These are phyloP conservation scores for Agaricus sinodeliciosus DNA, from an alignment of 768 basidiomycete species.

Conservation along the genomic window DNA sequence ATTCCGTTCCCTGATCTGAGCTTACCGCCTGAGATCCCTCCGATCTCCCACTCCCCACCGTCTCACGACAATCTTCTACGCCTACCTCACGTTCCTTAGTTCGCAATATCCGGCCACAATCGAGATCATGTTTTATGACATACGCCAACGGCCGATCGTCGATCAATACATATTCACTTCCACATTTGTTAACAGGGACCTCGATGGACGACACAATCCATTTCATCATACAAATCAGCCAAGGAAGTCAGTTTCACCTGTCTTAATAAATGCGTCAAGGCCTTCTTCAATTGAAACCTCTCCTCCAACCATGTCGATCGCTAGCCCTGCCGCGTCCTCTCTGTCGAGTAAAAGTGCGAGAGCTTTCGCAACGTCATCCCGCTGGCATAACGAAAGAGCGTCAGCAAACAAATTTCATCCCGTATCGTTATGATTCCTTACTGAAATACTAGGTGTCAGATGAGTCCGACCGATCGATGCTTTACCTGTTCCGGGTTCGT, in stretches of 20 bases:
- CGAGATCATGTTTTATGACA: no score
- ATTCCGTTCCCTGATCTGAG: no score
- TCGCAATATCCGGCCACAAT: no score
- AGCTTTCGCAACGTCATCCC: constrained; percentile 50
- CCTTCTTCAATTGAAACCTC: constrained; percentile 38
- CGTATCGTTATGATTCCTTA: constrained; percentile 19
- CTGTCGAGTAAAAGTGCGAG: constrained; percentile 43
- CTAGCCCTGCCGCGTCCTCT: constrained; percentile 49
- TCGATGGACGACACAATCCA: no score
- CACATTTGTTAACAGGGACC: no score
- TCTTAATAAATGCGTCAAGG: constrained; percentile 43
- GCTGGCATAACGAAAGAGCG: constrained; percentile 20
- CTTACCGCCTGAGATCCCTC: no score
- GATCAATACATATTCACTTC: no score
- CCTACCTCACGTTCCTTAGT: no score
- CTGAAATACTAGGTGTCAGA: constrained; percentile 39
- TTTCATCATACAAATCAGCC: constrained; percentile 9
- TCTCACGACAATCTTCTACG: no score
- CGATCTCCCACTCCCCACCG: no score
- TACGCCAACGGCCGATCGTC: no score
- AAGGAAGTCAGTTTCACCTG: constrained; percentile 38
- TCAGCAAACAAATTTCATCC: neutral
- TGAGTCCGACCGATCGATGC: constrained; percentile 49
- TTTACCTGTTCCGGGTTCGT: constrained; percentile 44
- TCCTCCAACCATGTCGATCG: constrained; percentile 55